Evolutionary conservation across 129 eudicot genomes (phyloP), one percentile per base, ranked within the genome.

Genomic region (Helianthus tuberosus): DNA sequence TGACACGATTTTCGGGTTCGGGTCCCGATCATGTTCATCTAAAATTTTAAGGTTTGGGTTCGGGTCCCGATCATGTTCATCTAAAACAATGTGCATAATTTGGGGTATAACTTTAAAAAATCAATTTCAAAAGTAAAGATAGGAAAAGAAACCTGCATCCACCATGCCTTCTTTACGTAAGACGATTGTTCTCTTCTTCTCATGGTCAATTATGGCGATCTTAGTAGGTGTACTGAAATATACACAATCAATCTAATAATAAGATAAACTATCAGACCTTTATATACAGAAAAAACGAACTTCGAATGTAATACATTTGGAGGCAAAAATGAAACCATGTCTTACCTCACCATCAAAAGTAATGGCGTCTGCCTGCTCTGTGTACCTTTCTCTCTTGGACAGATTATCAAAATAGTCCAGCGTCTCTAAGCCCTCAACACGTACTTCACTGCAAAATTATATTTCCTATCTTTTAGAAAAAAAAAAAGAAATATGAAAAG

Each of bases 331-430:
- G 57, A 43, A 53, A 51, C 49, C 54, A 63, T 39, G 64, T 59
- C 72, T 68, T 90, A 93, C 98, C 98, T 93, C 96, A 6, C 88
- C 89, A 69, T 93, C 98, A 73, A 93, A 93, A 44, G 97, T 93
- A 67, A 93, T 88, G 74, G 98, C 97, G 84, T 93, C 98, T 57
- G 93, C 98, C 81, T 93, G 97, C 83, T 93, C 98, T 11, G 97
- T 93, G 81, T 72, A 86, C 84, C 98, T 83, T 64, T 86, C 89
- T 70, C 83, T 83, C 64, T 73, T 71, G 68, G 29, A 23, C 77
- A 90, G 55, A 80, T 90, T 88, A 73, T 93, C 98, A 32, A 93
- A 79, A 85, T 90, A 93, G 77, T 93, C 97, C 48, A 93, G 93
- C 47, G 97, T 93, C 86, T 93, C 97, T 76, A 93, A 80, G 63